Percentiles rank a stretch among this genome's conserved stretches.
These are phyloP conservation scores for Chaetomiaceae sp. DNA, from an alignment of 2,329 filamentous ascomycete species.

Conservation along the genomic window DNA sequence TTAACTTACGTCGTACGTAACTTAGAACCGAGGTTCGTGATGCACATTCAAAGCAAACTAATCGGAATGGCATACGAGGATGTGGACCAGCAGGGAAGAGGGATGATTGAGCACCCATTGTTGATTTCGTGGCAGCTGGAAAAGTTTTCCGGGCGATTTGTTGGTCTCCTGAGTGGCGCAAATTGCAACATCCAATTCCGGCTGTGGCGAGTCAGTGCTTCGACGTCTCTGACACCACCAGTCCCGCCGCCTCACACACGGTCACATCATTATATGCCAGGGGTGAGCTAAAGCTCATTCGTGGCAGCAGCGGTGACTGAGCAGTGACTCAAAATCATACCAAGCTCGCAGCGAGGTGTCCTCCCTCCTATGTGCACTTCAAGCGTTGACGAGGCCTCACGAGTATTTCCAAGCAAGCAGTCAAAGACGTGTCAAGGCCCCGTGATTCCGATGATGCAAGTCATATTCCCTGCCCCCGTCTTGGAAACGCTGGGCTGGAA, in stretches of 20 bases:
- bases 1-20: too few species aligned
- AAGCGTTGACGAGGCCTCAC: neutral
- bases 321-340: neutral
- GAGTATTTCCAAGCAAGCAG: neutral
- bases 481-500: neutral
- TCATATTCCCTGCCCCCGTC: neutral
- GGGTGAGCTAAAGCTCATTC: neutral
- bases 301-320: neutral
- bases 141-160: neutral
- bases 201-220: slow-evolving; percentile 3
- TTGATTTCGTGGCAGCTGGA: neutral
- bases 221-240: neutral
- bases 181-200: slow-evolving; percentile 1
- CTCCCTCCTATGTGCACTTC: too few species aligned
- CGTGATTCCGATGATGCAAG: neutral
- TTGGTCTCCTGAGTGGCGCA: slow-evolving; percentile 3
- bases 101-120: neutral
- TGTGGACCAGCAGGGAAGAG: neutral
- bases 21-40: neutral
- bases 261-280: neutral
- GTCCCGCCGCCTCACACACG: neutral
- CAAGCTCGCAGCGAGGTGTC: neutral
- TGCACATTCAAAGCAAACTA: neutral
- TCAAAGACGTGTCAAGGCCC: neutral
- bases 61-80: neutral